Conservation (phyloP, 148 eudicot genomes). For the Silene conica region DNA sequence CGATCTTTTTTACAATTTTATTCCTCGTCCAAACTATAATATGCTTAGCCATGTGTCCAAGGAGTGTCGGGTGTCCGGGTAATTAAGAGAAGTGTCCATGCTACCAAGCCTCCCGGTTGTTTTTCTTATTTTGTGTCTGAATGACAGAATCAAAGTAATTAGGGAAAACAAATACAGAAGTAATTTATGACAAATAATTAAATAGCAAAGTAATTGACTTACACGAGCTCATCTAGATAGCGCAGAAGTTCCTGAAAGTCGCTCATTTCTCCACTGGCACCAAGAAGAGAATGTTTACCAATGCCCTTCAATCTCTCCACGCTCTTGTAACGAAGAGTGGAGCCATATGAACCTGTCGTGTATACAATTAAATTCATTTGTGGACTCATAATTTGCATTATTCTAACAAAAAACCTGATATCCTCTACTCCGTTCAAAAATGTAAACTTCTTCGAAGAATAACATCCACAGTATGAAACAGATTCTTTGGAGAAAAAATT, state of each 20-base stretch:
- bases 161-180: neutral
- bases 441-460: neutral
- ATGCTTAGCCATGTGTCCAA: too few relatives aligned
- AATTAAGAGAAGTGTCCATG: too few relatives aligned
- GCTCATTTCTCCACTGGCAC: constrained; percentile 94
- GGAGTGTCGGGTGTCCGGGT: too few relatives aligned
- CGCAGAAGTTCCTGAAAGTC: constrained; percentile 88
- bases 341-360: constrained; percentile 80
- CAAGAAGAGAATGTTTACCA: constrained; percentile 88
- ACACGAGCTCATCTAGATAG: constrained; percentile 85
- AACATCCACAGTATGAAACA: neutral
- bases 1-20: too few relatives aligned
- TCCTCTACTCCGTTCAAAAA: neutral
- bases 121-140: neutral
- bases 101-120: neutral
- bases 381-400: neutral
- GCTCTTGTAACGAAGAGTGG: constrained; percentile 88
- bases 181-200: too few relatives aligned
- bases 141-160: neutral
- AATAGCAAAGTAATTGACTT: constrained; percentile 24
- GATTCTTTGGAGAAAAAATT: neutral
- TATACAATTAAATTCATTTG: neutral
- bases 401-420: neutral
- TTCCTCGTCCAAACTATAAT: too few relatives aligned
- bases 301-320: constrained; percentile 77